Conservation (phyloP, 306 rosid genomes). For the Cucurbita ficifolia region DNA sequence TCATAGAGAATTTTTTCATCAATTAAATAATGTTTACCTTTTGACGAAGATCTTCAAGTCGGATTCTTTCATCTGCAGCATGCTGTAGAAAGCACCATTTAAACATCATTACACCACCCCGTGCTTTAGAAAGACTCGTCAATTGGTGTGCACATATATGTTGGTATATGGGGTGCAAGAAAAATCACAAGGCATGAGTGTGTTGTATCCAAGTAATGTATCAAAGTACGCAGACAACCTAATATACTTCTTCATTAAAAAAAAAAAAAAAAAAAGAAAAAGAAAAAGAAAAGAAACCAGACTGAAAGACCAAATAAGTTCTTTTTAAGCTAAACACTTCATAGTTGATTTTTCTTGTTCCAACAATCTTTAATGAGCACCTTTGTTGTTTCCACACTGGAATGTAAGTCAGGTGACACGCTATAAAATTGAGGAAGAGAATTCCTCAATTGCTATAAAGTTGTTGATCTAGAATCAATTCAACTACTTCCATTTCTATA, state of each 20-base stretch:
- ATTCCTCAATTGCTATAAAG: not conserved
- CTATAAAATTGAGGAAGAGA: not conserved
- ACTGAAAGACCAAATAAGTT: not conserved
- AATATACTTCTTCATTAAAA: not conserved
- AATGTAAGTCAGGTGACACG: not conserved
- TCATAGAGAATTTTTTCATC: slow-evolving; percentile 4
- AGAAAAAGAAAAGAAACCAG: too few relatives aligned
- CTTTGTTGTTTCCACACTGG: not conserved
- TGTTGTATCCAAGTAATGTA: not conserved
- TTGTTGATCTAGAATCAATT: not conserved
- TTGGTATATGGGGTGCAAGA: not conserved
- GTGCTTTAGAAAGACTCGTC: not conserved
- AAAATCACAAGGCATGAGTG: not conserved
- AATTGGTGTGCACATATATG: not conserved
- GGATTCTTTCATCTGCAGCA: slow-evolving; percentile 93
- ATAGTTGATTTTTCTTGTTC: not conserved
- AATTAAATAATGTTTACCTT: slow-evolving; percentile 36
- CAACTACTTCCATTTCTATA: not conserved
- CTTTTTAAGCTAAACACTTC: not conserved
- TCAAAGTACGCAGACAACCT: not conserved
- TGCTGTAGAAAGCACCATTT: slow-evolving; percentile 35
- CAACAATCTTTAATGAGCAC: not conserved
- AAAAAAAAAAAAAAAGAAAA: not conserved
- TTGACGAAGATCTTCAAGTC: slow-evolving; percentile 74
- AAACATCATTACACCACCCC: not conserved